These are phyloP conservation scores for Penicillium simplicissimum DNA, from an alignment of 495 filamentous ascomycete species.

Conservation along the genomic window DNA sequence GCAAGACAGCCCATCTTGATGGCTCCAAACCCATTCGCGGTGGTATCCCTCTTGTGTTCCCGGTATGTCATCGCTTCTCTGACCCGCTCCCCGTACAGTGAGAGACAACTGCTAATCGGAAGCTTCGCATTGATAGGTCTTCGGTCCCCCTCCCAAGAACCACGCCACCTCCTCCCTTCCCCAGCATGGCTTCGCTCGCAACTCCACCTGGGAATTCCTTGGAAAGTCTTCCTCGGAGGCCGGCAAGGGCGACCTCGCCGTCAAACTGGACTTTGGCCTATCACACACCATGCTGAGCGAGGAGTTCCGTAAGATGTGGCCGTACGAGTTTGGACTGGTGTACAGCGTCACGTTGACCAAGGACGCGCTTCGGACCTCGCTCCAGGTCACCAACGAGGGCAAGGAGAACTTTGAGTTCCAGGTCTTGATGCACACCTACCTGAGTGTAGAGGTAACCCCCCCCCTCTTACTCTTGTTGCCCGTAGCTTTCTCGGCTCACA, in stretches of 20 bases:
- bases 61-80: constrained; percentile 55
- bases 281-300: constrained; percentile 66
- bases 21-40: constrained; percentile 63
- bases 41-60: constrained; percentile 92
- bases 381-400: constrained; percentile 84
- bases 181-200: constrained; percentile 96
- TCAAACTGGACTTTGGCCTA: constrained; percentile 95
- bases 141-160: constrained; percentile 76
- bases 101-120: constrained; percentile 13
- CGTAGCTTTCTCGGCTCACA: background rate
- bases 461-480: background rate
- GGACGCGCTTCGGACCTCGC: constrained; percentile 72
- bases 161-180: constrained; percentile 72
- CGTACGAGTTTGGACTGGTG: constrained; percentile 82
- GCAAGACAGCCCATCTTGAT: constrained; percentile 68
- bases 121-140: constrained; percentile 60
- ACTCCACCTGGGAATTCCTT: constrained; percentile 65
- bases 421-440: constrained; percentile 88
- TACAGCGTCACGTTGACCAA: constrained; percentile 85
- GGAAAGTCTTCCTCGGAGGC: constrained; percentile 70
- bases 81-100: background rate
- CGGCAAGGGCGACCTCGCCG: constrained; percentile 57
- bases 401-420: constrained; percentile 83
- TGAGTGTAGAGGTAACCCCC: constrained; percentile 69
- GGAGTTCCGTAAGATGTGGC: constrained; percentile 66